These are phyloP conservation scores for Leptographium galeiforme DNA, from an alignment of 2,329 filamentous ascomycete species.

Conservation along the genomic window DNA sequence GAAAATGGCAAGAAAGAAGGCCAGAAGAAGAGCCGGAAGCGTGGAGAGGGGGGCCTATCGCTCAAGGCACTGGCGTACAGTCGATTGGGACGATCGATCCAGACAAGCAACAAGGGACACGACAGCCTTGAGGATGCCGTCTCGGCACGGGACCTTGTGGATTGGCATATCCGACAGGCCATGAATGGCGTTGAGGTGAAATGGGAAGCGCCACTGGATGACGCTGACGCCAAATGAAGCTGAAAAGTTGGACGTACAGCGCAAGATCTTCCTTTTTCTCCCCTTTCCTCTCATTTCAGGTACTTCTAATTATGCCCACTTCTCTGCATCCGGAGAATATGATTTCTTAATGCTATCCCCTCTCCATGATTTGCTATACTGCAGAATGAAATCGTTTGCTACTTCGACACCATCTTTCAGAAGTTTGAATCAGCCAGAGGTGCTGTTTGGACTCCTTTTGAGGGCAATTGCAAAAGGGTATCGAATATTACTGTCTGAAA, in stretches of 20 bases:
- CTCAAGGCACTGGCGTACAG: background rate
- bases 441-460: no score
- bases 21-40: background rate
- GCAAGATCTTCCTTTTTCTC: no score
- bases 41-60: background rate
- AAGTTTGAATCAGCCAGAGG: no score
- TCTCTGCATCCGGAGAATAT: no score
- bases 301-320: no score
- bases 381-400: no score
- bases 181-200: conserved; percentile 8
- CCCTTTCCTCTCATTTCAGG: no score
- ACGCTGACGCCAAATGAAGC: background rate
- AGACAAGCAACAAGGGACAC: background rate
- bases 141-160: background rate
- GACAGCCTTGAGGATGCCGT: background rate
- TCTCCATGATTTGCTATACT: no score
- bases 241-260: background rate
- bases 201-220: background rate
- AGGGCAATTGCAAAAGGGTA: no score
- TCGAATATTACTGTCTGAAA: no score
- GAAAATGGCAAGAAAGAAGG: background rate
- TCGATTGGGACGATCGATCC: background rate
- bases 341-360: no score
- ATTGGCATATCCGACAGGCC: background rate
- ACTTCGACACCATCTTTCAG: no score